Base-by-base conservation (phyloP, 306 rosid species). In the Neltuma alba region DNA sequence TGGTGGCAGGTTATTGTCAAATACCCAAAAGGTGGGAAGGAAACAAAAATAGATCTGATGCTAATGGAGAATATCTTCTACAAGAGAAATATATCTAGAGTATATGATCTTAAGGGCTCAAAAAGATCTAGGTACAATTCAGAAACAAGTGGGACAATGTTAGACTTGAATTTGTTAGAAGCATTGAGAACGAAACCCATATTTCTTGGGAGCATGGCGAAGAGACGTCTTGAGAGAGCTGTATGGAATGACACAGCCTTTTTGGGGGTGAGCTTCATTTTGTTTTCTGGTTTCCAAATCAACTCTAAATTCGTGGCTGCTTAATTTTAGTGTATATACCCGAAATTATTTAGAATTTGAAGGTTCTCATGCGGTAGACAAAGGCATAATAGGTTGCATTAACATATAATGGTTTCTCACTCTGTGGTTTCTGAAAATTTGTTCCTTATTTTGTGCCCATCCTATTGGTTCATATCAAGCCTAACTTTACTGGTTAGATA, bases 91-190 rank as follows among this genome's bases (percentile, higher is more conserved):
- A 83, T 90, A 67, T 85, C 89, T 5, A 85, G 83, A 86, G 84
- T 87, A 11, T 90, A 90, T 68, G 94, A 90, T 85, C 92, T 90
- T 23, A 90, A 90, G 83, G 94, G 94, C 67, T 90, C 94, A 55
- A 75, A 86, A 54, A 89, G 94, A 65, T 83, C 89, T 11, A 89
- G 94, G 41, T 90, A 88, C 83, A 90, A 87, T 76, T 52, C 85
- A 9, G 91, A 88, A 67, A 68, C 94, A 45, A 52, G 82, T 2
- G 92, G 89, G 42, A 66, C 89, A 62, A 81, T 88, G 82, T 80
- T 90, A 34, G 94, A 90, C 81, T 80, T 82, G 92, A 90, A 90
- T 82, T 81, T 90, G 88, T 58, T 90, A 80, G 94, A 90, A 85
- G 75, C 94, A 36, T 30, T 90, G 45, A 83, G 91, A 31, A 88